These are phyloP conservation scores for Hypoxylon sp. DNA, from an alignment of 2,329 filamentous ascomycete species.

Conservation along the genomic window DNA sequence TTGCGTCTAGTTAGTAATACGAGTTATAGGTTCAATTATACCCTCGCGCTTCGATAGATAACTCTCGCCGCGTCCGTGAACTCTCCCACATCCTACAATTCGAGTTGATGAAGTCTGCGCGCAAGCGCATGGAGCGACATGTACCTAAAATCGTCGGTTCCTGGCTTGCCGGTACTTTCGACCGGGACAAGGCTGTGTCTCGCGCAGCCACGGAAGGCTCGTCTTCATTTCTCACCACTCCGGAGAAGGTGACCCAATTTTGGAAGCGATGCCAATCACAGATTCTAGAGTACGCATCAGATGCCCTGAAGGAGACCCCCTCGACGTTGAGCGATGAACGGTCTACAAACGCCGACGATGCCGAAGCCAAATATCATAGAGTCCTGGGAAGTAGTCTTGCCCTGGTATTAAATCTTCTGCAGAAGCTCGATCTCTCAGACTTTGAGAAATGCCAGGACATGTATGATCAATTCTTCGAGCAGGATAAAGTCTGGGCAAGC, in stretches of 20 bases:
- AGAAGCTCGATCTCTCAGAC: conserved; percentile 58
- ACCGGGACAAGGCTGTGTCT: conserved; percentile 79
- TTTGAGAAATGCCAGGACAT: conserved; percentile 65
- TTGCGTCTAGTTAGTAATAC: conserved; percentile 27
- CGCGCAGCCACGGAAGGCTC: conserved; percentile 81
- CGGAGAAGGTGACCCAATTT: conserved; percentile 79
- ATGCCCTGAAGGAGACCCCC: conserved; percentile 81
- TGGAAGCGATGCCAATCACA: conserved; percentile 82
- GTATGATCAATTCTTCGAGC: conserved; percentile 72
- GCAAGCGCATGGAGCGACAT: conserved; percentile 84
- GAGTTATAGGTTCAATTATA: conserved; percentile 77
- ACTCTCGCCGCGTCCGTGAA: conserved; percentile 85
- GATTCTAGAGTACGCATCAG: conserved; percentile 82
- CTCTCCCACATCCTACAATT: conserved; percentile 79
- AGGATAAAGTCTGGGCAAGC: conserved; percentile 71
- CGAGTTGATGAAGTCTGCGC: conserved; percentile 66
- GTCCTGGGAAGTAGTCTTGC: conserved; percentile 68
- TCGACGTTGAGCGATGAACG: conserved; percentile 89
- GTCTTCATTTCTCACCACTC: conserved; percentile 75
- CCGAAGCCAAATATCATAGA: conserved; percentile 83
- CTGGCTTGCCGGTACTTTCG: conserved; percentile 92
- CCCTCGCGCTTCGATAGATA: conserved; percentile 89
- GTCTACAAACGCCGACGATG: conserved; percentile 83
- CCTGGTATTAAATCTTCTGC: conserved; percentile 62
- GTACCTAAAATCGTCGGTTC: conserved; percentile 80